phyloP scores from a whole-genome alignment of 345 rosid genomes.

The Abelmoschus esculentus region DNA sequence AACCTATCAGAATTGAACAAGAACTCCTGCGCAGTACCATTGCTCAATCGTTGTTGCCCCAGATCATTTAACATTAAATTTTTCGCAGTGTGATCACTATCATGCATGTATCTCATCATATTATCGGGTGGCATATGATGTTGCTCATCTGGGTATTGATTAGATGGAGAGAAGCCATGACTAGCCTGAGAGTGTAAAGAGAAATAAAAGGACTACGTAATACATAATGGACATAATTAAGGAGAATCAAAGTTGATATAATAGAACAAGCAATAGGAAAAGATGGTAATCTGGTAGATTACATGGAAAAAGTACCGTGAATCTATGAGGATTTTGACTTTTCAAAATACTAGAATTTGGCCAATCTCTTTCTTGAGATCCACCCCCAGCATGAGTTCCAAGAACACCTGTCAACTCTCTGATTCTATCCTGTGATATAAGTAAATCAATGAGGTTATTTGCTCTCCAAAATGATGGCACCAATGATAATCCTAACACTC shows the following conservation, averaged over 20 bases:
- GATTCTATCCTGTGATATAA: slow-evolving; percentile 56
- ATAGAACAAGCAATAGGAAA: slow-evolving; percentile 6
- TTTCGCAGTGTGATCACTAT: slow-evolving; percentile 10
- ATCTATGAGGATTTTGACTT: slow-evolving; percentile 30
- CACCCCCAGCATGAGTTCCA: slow-evolving; percentile 35
- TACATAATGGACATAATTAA: background rate
- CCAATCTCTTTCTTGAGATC: slow-evolving; percentile 26
- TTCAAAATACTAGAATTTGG: slow-evolving; percentile 18
- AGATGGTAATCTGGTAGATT: slow-evolving; percentile 23
- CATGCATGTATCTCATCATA: slow-evolving; percentile 20
- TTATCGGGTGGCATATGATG: slow-evolving; percentile 18
- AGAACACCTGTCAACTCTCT: slow-evolving; percentile 36
- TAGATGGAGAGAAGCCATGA: slow-evolving; percentile 25
- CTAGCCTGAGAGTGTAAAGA: slow-evolving; percentile 22
- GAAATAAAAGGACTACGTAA: background rate
- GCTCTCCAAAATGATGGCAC: background rate
- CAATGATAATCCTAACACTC: background rate
- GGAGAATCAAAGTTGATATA: background rate
- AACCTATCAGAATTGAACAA: slow-evolving; percentile 30
- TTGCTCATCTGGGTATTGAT: slow-evolving; percentile 20
- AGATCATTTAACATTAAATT: slow-evolving; percentile 17
- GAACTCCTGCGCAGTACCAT: slow-evolving; percentile 24
- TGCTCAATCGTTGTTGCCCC: slow-evolving; percentile 18
- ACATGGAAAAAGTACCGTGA: slow-evolving; percentile 35
- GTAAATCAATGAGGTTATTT: background rate